phyloP scores from a whole-genome alignment of 345 rosid genomes.

The Euphorbia pulcherrima region DNA sequence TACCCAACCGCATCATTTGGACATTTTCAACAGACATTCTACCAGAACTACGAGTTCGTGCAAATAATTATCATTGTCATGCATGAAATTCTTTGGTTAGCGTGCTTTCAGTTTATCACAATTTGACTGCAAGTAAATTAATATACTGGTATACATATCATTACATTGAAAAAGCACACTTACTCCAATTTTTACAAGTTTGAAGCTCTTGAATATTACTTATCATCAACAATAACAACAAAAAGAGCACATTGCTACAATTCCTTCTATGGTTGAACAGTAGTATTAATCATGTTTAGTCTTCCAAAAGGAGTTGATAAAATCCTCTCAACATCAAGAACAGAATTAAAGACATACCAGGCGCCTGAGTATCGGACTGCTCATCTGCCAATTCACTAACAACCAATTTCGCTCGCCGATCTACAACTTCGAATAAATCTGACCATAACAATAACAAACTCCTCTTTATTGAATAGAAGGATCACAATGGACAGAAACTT shows the following conservation, averaged over 20 bases:
- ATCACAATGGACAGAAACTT: not conserved
- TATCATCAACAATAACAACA: not conserved
- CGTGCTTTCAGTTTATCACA: not conserved
- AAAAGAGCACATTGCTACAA: not conserved
- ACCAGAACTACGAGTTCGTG: not conserved
- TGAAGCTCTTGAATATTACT: not conserved
- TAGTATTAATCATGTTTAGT: not conserved
- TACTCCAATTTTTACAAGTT: not conserved
- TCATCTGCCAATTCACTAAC: slow-evolving; percentile 83
- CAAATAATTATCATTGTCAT: not conserved
- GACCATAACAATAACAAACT: slow-evolving; percentile 15
- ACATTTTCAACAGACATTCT: not conserved
- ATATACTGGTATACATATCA: not conserved
- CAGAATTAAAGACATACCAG: slow-evolving; percentile 43
- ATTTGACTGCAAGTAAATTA: not conserved
- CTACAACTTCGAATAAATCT: slow-evolving; percentile 96
- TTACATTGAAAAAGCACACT: not conserved
- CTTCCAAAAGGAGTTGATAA: slow-evolving; percentile 13
- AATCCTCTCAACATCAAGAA: not conserved
- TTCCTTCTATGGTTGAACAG: not conserved
- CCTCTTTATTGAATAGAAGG: slow-evolving; percentile 7
- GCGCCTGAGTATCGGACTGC: slow-evolving; percentile 47
- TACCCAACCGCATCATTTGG: not conserved
- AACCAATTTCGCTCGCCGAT: slow-evolving; percentile 93
- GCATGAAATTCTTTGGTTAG: not conserved